Evolutionary conservation across 2,329 filamentous ascomycete species (phyloP).

Genomic region (Aureobasidium sp.): DNA sequence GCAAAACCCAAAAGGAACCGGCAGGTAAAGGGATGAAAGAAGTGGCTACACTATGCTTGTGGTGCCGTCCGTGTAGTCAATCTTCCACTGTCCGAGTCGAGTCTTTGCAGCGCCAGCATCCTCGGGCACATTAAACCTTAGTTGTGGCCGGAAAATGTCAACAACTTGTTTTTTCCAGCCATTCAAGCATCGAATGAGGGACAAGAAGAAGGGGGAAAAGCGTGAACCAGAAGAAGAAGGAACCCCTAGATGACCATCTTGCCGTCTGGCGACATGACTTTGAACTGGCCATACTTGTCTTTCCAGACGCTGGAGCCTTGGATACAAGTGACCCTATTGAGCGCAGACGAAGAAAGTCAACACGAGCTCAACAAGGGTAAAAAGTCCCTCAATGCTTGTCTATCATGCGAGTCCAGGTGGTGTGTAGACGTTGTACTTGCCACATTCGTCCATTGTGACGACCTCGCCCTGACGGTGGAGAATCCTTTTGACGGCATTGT

Average conservation of each 20-base stretch:
- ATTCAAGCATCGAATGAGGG: neutral
- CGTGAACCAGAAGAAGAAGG: neutral
- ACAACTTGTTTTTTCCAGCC: neutral
- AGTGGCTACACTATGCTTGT: neutral
- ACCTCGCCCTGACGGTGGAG: neutral
- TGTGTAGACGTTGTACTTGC: neutral
- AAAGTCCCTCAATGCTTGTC: neutral
- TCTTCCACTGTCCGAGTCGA: neutral
- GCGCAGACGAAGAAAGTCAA: neutral
- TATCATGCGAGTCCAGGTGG: neutral
- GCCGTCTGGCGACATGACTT: neutral
- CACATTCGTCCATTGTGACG: neutral
- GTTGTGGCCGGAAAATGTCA: neutral
- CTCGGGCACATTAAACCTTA: neutral
- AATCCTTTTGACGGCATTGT: neutral
- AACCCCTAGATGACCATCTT: neutral
- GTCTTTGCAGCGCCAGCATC: neutral
- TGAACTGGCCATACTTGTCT: neutral
- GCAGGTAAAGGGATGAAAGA: neutral
- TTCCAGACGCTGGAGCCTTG: neutral
- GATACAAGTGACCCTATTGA: neutral
- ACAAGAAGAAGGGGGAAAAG: neutral
- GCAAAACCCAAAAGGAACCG: neutral
- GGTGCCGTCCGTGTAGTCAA: neutral
- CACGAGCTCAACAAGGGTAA: neutral